Evolutionary conservation across 2,329 filamentous ascomycete genomes (phyloP).

Genomic region (Ophiocordyceps robertsii): DNA sequence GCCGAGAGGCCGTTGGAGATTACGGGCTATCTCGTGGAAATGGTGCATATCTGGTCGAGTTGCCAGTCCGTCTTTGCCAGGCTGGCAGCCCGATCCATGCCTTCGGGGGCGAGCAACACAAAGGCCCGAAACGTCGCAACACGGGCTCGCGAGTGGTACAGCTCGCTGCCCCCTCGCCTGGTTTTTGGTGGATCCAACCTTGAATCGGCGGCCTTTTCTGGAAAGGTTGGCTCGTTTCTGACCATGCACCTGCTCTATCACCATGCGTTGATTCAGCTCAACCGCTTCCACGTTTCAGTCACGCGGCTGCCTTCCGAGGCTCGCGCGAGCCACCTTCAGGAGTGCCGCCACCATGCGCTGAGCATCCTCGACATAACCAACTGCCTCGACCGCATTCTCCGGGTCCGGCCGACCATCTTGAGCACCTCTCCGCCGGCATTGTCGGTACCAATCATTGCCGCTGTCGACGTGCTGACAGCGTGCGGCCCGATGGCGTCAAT

Average conservation of each 20-base stretch:
- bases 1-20: constrained; percentile 25
- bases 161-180: constrained; percentile 40
- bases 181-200: constrained; percentile 43
- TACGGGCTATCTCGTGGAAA: constrained; percentile 48
- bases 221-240: constrained; percentile 42
- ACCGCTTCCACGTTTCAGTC: constrained; percentile 39
- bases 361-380: constrained; percentile 34
- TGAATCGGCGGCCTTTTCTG: constrained; percentile 38
- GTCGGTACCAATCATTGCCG: constrained; percentile 47
- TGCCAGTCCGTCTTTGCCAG: constrained; percentile 44
- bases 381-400: constrained; percentile 23
- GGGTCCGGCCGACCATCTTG: constrained; percentile 15
- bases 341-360: constrained; percentile 37
- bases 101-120: constrained; percentile 13
- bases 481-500: constrained; percentile 40
- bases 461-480: constrained; percentile 53
- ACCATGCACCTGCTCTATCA: constrained; percentile 56
- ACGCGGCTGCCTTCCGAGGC: constrained; percentile 23
- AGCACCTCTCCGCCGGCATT: constrained; percentile 45
- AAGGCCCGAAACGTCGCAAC: constrained; percentile 32
- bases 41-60: constrained; percentile 52
- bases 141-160: constrained; percentile 44
- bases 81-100: constrained; percentile 15
- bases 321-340: constrained; percentile 29
- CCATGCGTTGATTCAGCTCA: constrained; percentile 48